Evolutionary conservation across 2,329 filamentous ascomycete species (phyloP), one percentile per base, ranked within the genome.

Genomic region (Neobulgaria alba): DNA sequence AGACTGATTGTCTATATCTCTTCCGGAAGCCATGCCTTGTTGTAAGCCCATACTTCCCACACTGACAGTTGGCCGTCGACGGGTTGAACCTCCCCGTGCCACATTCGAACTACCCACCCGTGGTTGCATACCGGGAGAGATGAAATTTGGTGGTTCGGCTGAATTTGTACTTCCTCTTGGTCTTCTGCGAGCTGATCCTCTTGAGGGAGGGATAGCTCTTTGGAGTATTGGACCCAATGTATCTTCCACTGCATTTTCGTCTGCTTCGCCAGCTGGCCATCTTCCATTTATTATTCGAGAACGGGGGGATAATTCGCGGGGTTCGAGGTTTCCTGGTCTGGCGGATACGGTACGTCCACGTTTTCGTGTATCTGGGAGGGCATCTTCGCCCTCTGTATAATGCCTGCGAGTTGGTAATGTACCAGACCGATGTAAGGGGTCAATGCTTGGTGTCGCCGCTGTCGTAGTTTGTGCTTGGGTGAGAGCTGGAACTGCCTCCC

Each of bases 301-400:
- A 14, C 41, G 38, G 19, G 46, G 44, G 12, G 44, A 51, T 17
- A 47, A n/a, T 8, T 33, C 30, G n/a, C 34, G 38, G 4, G 38
- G 10, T 34, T 46, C 36, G 10, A 45, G 21, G 29, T 32, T 31
- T 14, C 35, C 26, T 16, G 36, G 38, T 20, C 32, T 32, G n/a
- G 47, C 31, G 4, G 47, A 49, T 15, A 49, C 46, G 1, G 49
- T 46, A n/a, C 43, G 39, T 33, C 49, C 47, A 38, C 48, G 33
- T n/a, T n/a, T n/a, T n/a, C n/a, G 19, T 41, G 32, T 12, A 37
- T 33, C 34, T 43, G 43, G 19, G 32, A 18, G 12, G 38, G 41
- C 23, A 38, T 39, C 30, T 53, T 66, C 29, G 5, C 16, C 29
- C 29, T 31, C 29, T 14, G n/a, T 5, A 12, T 14, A 12, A 5